These are phyloP conservation scores for Colletotrichum plurivorum DNA, from an alignment of 2,329 filamentous ascomycete species.

Conservation along the genomic window DNA sequence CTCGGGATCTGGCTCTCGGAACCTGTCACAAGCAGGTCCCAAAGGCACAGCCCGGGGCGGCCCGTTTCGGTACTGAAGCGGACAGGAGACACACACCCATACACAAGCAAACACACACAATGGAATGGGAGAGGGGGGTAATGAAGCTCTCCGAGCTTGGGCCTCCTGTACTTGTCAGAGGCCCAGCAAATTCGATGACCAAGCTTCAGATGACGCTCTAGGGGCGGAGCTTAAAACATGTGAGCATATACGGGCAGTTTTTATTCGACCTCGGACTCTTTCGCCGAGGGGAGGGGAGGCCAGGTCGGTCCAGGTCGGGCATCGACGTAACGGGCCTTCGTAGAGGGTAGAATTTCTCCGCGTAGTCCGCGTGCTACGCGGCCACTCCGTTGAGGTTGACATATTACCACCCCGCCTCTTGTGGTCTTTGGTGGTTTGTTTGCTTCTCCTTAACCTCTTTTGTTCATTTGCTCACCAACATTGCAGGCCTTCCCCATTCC, in stretches of 20 bases:
- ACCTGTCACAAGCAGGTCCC: not conserved
- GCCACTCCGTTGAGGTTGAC: not conserved
- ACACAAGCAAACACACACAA: too few relatives aligned
- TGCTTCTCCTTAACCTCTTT: not conserved
- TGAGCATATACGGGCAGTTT: slow-evolving; percentile 2
- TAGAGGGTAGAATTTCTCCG: slow-evolving; percentile 16
- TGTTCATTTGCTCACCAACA: slow-evolving; percentile 5
- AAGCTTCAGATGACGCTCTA: slow-evolving; percentile 39
- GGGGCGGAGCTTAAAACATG: slow-evolving; percentile 32
- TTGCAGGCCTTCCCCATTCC: not conserved
- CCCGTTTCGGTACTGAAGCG: not conserved
- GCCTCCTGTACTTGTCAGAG: slow-evolving; percentile 15
- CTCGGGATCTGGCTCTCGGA: slow-evolving; percentile 4
- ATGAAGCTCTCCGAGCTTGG: slow-evolving; percentile 22
- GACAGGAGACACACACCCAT: not conserved
- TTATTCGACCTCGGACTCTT: slow-evolving; percentile 27
- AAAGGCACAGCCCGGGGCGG: slow-evolving; percentile 15
- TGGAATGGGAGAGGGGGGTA: not conserved
- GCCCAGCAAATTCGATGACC: slow-evolving; percentile 10
- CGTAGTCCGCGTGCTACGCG: not conserved
- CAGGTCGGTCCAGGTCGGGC: slow-evolving; percentile 10
- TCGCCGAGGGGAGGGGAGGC: slow-evolving; percentile 3
- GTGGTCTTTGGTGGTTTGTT: not conserved
- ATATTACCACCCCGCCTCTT: slow-evolving; percentile 11
- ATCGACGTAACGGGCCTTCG: slow-evolving; percentile 15